Base-by-base conservation (phyloP, 768 basidiomycete species). In the Chiua virens region DNA sequence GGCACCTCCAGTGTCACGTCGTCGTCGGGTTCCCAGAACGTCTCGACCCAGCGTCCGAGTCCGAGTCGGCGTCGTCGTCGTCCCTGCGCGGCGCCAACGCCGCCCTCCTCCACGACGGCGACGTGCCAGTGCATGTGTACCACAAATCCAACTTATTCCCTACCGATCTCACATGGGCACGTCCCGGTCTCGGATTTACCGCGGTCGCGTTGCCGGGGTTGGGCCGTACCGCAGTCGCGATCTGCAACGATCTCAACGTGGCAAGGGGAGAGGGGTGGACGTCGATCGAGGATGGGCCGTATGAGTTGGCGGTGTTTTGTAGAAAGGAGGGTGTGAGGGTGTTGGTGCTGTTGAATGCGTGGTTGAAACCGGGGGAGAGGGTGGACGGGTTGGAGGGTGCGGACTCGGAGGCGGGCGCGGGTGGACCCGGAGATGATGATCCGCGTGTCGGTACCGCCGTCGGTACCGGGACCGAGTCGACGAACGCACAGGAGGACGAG, bases 161-260 rank as follows among this genome's bases (percentile, higher is more conserved):
- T 45, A 85, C 82, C 0, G 94, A 97, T 62, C 75, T 76, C 62
- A 77, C 83, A 0, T 97, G 94, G 94, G 92, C 92, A 0, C 81
- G 81, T 53, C 75, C 88, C 48, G 92, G 93, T 1, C 75, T 75
- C 1, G 90, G 89, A 0, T 94, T 94, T 59, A 67, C 69, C 6
- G 78, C 83, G 0, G 79, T 89, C 50, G 66, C 77, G 23, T 75
- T 92, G 1, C 82, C 85, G 0, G 68, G 73, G 0, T 64, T 90
- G 0, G 72, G 75, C 1, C 78, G 76, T 1, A 65, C 86, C 11
- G 80, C 78, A 6, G 62, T 96, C 2, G 94, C 79, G 15, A 96
- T 95, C n/a, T 95, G 93, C 65, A 96, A 92, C 81, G 94, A 89
- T 62, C 72, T 92, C 27, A 92, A 90, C 61, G 75, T 79, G 1